Base-by-base conservation (phyloP, 179 eudicot species). In the Beta lomatogona region DNA sequence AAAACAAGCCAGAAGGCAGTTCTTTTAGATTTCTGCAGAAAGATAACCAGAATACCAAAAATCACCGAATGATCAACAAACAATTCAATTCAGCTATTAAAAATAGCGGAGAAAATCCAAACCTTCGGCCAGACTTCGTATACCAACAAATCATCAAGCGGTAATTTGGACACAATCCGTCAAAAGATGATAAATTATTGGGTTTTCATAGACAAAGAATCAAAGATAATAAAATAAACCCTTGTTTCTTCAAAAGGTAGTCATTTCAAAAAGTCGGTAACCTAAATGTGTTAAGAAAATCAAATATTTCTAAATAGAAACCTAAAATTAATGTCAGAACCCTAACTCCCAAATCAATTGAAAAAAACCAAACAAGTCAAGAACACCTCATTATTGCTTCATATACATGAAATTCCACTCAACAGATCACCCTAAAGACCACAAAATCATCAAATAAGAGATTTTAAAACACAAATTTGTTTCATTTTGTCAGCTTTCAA, bases 291-390 rank as follows among this genome's bases (percentile, higher is more conserved):
- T 1, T 0, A 36, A 36, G 2, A 36, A 36, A 36, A 1, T 0
- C 41, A 36, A 36, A 3, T 36, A 3, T 36, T 36, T 36, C 41
- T 36, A 36, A 36, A 36, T 1, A 31, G 36, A 31, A 31, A 31
- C 36, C 36, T 31, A 31, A 31, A 0, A 31, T 0, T 31, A 31
- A 36, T 36, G 41, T 19, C 53, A 31, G 45, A 77, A 82, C 70
- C 84, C 80, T 70, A 76, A 50, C 59, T 28, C 54, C 44, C 11
- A 11, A 76, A 45, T 57, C 69, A 81, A 57, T 21, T 65, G 19
- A 75, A 74, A 81, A 81, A 41, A 48, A 4, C 4, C 14, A 46
- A 48, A 36, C 19, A 58, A 36, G 5, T 41, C 41, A 41, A 18
- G 4, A 77, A 60, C 60, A 69, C 58, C 12, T 61, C 64, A 48